Evolutionary conservation across 2,329 filamentous ascomycete species (phyloP).

Genomic region (Rhinocladiella similis): DNA sequence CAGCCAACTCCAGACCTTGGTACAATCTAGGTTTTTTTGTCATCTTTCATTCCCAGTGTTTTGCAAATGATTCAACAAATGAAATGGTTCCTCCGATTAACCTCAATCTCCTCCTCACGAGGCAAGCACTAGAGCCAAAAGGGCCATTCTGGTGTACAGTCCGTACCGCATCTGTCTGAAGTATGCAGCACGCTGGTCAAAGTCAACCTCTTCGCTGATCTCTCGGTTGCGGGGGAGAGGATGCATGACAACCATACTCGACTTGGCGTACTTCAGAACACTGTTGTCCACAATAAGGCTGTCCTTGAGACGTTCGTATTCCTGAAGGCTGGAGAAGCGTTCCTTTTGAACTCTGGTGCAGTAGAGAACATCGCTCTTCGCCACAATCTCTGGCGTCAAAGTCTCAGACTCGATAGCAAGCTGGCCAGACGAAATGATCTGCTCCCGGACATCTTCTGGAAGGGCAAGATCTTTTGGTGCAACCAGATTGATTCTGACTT

Average conservation of each 20-base stretch:
- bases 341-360: conserved; percentile 97
- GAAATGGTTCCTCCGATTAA: too few relatives aligned
- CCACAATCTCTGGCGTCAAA: conserved; percentile 83
- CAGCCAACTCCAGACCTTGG: neutral
- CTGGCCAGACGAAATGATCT: conserved; percentile 73
- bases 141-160: conserved; percentile 95
- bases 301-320: conserved; percentile 87
- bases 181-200: conserved; percentile 94
- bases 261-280: conserved; percentile 87
- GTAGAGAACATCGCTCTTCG: conserved; percentile 87
- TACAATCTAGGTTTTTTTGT: neutral
- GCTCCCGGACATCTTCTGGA: conserved; percentile 70
- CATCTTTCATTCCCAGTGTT: neutral
- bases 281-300: conserved; percentile 87
- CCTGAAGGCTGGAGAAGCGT: conserved; percentile 76
- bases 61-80: neutral
- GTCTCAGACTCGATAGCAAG: conserved; percentile 72
- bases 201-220: conserved; percentile 93
- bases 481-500: conserved; percentile 90
- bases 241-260: conserved; percentile 91
- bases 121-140: conserved; percentile 89
- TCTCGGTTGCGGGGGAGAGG: conserved; percentile 91
- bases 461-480: conserved; percentile 76
- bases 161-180: conserved; percentile 99
- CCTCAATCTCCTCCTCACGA: neutral